These are phyloP conservation scores for Aspergillus avenaceus DNA, from an alignment of 495 filamentous ascomycete genomes.

Conservation along the genomic window DNA sequence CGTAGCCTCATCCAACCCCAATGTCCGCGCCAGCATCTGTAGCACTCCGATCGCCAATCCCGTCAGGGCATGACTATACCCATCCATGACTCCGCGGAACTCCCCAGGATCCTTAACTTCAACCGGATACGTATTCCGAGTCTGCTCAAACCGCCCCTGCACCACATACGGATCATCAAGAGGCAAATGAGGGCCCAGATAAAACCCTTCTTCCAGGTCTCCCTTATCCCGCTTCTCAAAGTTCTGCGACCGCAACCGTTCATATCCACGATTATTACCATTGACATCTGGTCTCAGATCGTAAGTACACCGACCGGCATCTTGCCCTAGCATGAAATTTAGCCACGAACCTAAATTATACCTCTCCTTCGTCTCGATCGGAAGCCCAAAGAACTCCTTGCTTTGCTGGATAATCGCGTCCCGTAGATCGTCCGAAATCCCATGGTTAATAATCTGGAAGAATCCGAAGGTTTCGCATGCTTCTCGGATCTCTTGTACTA, in stretches of 20 bases:
- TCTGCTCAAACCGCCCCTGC: slow-evolving; percentile 30
- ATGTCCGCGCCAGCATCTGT: slow-evolving; percentile 33
- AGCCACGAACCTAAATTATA: slow-evolving; percentile 16
- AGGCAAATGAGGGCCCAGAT: slow-evolving; percentile 34
- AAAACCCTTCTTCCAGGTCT: slow-evolving; percentile 46
- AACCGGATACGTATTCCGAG: slow-evolving; percentile 43
- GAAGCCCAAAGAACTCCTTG: slow-evolving; percentile 71
- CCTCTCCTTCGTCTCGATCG: slow-evolving; percentile 48
- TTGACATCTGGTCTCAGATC: slow-evolving; percentile 9
- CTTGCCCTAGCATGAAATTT: no score
- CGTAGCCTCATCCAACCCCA: slow-evolving; percentile 30
- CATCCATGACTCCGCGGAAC: slow-evolving; percentile 27
- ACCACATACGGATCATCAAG: slow-evolving; percentile 25
- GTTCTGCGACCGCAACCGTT: slow-evolving; percentile 36
- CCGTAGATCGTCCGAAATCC: slow-evolving; percentile 63
- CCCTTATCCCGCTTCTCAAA: slow-evolving; percentile 34
- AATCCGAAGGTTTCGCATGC: slow-evolving; percentile 63
- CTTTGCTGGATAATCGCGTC: slow-evolving; percentile 61
- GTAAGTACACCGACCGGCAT: background rate
- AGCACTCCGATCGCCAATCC: slow-evolving; percentile 23
- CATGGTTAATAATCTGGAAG: slow-evolving; percentile 77
- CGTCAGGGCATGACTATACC: slow-evolving; percentile 22
- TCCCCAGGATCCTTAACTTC: slow-evolving; percentile 25
- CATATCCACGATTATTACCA: slow-evolving; percentile 37
- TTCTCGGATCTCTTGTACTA: slow-evolving; percentile 12